A percentile compares a stretch with the other conserved stretches of the same genome.
phyloP scores from a whole-genome alignment of 345 rosid genomes.

The Gossypium australe region DNA sequence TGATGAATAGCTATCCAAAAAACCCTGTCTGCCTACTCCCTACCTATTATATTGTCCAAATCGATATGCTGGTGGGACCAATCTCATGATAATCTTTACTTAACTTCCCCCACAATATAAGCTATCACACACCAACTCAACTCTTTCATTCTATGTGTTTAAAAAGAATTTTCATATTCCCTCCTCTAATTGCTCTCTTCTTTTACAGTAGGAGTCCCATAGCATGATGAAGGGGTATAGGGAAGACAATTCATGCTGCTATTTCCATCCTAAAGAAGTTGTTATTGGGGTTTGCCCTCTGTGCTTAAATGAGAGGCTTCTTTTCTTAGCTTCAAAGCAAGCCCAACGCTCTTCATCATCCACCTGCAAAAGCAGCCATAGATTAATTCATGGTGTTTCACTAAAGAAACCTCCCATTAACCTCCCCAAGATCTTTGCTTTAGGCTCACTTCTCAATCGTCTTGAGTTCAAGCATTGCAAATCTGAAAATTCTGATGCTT shows the following conservation, averaged over 20 bases:
- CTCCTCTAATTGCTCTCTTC: neutral
- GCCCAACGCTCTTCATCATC: slow-evolving; percentile 32
- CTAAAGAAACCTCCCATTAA: slow-evolving; percentile 34
- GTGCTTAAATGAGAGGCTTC: slow-evolving; percentile 84
- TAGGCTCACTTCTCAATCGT: slow-evolving; percentile 67
- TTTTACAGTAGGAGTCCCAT: neutral
- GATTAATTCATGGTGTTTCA: slow-evolving; percentile 12
- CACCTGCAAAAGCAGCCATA: slow-evolving; percentile 2
- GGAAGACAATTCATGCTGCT: slow-evolving; percentile 58
- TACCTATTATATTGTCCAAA: slow-evolving; percentile 7
- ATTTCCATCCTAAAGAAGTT: slow-evolving; percentile 68
- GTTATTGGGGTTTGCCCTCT: slow-evolving; percentile 72
- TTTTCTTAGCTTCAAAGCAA: slow-evolving; percentile 68
- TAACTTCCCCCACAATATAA: slow-evolving; percentile 14
- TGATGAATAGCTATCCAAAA: slow-evolving; percentile 9
- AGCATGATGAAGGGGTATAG: slow-evolving; percentile 48
- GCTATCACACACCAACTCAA: neutral
- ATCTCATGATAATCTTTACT: slow-evolving; percentile 8
- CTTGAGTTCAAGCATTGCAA: slow-evolving; percentile 66
- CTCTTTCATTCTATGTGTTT: neutral
- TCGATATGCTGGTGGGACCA: slow-evolving; percentile 15
- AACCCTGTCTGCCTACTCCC: neutral
- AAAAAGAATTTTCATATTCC: neutral
- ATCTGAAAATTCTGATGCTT: slow-evolving; percentile 31
- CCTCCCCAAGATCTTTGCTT: slow-evolving; percentile 73